These are phyloP conservation scores for Phaeotremella fagi DNA, from an alignment of 768 basidiomycete species.

Conservation along the genomic window DNA sequence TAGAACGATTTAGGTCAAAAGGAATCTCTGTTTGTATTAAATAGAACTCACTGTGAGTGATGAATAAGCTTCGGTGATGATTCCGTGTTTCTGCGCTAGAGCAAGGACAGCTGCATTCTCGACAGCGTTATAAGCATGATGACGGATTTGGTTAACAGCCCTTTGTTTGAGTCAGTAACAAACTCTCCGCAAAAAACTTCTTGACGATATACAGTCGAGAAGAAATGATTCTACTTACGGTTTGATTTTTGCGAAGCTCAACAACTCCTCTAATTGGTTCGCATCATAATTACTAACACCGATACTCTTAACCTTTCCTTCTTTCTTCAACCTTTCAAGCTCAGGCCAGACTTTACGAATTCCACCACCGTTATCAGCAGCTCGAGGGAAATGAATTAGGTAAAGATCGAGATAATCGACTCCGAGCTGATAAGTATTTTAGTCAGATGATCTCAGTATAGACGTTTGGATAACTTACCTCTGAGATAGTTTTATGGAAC, in stretches of 20 bases:
- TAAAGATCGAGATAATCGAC: constrained; percentile 7
- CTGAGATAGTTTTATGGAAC: constrained; percentile 1
- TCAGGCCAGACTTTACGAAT: neutral
- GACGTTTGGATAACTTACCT: neutral
- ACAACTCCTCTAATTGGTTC: constrained; percentile 6
- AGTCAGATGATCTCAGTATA: neutral
- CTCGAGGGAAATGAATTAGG: constrained; percentile 1
- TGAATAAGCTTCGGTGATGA: constrained; percentile 3
- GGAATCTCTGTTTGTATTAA: neutral
- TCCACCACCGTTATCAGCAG: neutral
- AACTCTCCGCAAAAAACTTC: neutral
- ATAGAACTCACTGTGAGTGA: constrained; percentile 1
- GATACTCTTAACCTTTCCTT: neutral
- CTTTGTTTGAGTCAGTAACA: neutral
- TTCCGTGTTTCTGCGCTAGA: constrained; percentile 1
- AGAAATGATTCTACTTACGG: neutral
- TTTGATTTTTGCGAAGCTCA: constrained; percentile 4
- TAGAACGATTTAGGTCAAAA: neutral
- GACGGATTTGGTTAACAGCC: constrained; percentile 10
- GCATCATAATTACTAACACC: constrained; percentile 3
- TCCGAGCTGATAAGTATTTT: neutral
- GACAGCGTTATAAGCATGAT: neutral
- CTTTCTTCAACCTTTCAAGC: constrained; percentile 1
- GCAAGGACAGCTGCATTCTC: neutral
- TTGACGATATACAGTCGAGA: no score